Evolutionary conservation across 2,329 filamentous ascomycete genomes (phyloP).

Genomic region (Sarocladium kiliense): DNA sequence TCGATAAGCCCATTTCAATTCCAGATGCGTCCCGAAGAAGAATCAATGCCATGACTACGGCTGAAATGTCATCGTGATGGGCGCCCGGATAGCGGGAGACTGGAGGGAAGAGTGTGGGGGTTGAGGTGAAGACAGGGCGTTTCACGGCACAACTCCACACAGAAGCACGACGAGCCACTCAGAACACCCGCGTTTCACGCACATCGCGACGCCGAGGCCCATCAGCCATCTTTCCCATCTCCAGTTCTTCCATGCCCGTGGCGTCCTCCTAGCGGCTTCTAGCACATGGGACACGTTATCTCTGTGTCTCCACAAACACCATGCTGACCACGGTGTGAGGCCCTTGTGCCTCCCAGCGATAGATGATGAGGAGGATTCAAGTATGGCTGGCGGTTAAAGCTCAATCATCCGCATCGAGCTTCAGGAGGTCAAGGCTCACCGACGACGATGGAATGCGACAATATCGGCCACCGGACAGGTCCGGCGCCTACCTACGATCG

Average conservation of each 20-base stretch:
- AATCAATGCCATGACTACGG: neutral
- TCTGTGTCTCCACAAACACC: neutral
- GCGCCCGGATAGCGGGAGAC: neutral
- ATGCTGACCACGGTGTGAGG: neutral
- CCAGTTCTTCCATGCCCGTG: neutral
- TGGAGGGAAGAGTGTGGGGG: neutral
- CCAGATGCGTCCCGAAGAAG: neutral
- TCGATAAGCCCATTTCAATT: neutral
- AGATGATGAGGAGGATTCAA: too few relatives aligned
- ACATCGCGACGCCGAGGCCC: neutral
- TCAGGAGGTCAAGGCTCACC: too few relatives aligned
- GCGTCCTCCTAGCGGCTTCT: neutral
- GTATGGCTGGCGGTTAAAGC: too few relatives aligned
- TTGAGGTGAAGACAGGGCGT: slow-evolving; percentile 11
- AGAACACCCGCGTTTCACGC: neutral
- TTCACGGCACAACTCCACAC: slow-evolving; percentile 22
- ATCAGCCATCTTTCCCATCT: neutral
- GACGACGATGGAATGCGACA: too few relatives aligned
- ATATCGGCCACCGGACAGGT: too few relatives aligned
- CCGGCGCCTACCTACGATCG: neutral
- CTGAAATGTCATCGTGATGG: neutral
- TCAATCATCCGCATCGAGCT: too few relatives aligned
- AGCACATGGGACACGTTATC: neutral
- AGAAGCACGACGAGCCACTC: neutral
- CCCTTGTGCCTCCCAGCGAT: too few relatives aligned